Conservation (phyloP, 441 rosid species). For the Breynia disticha region DNA sequence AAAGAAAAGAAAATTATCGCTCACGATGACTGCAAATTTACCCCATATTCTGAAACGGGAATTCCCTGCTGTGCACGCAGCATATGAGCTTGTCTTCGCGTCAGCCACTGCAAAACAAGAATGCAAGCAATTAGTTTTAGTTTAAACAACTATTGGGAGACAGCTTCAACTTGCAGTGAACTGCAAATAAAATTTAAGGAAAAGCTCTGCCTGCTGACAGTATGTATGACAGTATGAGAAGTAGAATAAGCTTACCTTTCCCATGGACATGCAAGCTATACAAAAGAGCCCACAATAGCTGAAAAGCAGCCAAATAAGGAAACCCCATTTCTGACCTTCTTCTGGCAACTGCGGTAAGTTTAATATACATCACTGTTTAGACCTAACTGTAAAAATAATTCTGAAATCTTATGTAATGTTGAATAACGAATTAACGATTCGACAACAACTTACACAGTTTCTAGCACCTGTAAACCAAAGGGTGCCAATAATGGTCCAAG, state of each 20-base stretch:
- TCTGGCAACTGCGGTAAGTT: conserved; percentile 59
- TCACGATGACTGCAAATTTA: conserved; percentile 22
- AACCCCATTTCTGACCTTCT: conserved; percentile 96
- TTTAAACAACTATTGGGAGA: not conserved
- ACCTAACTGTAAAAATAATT: too few relatives aligned
- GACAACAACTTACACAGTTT: conserved; percentile 53
- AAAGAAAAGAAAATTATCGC: not conserved
- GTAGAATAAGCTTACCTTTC: conserved; percentile 45
- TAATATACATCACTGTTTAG: conserved; percentile 8
- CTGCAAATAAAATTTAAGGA: not conserved
- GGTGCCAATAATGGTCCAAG: conserved; percentile 91
- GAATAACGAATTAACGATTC: not conserved
- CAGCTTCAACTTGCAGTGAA: not conserved
- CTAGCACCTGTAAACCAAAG: conserved; percentile 72
- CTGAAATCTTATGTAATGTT: too few relatives aligned
- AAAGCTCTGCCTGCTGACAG: too few relatives aligned
- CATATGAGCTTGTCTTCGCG: conserved; percentile 73
- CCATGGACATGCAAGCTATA: conserved; percentile 67
- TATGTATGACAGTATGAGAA: too few relatives aligned
- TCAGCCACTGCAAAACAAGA: conserved; percentile 55
- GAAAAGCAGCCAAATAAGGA: conserved; percentile 89
- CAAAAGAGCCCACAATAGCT: conserved; percentile 92
- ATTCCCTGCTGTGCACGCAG: conserved; percentile 96
- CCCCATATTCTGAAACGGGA: conserved; percentile 93
- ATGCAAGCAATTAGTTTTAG: conserved; percentile 7